Evolutionary conservation across 2,329 filamentous ascomycete species (phyloP), one percentile per base, ranked within the genome.

Genomic region (Incumbomyces delicatus): DNA sequence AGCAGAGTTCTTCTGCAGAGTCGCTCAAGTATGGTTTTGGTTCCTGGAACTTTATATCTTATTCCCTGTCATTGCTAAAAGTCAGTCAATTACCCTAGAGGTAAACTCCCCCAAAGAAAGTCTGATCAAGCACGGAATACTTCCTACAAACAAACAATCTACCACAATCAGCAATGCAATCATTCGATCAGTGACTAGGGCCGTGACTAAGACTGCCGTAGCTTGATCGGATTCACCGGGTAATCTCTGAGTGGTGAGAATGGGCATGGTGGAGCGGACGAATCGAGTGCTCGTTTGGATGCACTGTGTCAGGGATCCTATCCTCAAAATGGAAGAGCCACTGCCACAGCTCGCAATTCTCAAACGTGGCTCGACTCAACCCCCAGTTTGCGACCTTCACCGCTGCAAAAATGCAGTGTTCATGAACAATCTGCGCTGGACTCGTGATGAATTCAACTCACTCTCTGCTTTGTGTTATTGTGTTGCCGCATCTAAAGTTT

Each of bases 11-110:
- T 42, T 41, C 17, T 20, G 31, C 31, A 10, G 6, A 43, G 17
- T 36, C 36, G 31, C 18, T 35, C 22, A 16, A 22, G 31, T 3
- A 36, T 35, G 41, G 31, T 35, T 44, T 36, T 36, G 41, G 22
- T 44, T 17, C 41, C 41, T 44, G 41, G 33, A 44, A 44, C 20
- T 36, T 29, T 36, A 42, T 35, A 29, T 27, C n/a, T 20, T 17
- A 20, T 17, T 33, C 40, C 40, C 40, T 44, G 41, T 44, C 30
- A 12, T n/a, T 22, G 8, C 41, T 17, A 35, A 32, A 43, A 35
- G 30, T 22, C 12, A 18, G 17, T 36, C 8, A 27, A 18, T 31
- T 16, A 16, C 22, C 14, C 22, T 32, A 33, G 40, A 32, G 27
- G 27, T 42, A 16, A 17, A 6, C 33, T 17, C 17, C 27, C n/a